Base-by-base conservation (phyloP, 2,329 filamentous ascomycete species). In the Fusarium solani-melongenae region DNA sequence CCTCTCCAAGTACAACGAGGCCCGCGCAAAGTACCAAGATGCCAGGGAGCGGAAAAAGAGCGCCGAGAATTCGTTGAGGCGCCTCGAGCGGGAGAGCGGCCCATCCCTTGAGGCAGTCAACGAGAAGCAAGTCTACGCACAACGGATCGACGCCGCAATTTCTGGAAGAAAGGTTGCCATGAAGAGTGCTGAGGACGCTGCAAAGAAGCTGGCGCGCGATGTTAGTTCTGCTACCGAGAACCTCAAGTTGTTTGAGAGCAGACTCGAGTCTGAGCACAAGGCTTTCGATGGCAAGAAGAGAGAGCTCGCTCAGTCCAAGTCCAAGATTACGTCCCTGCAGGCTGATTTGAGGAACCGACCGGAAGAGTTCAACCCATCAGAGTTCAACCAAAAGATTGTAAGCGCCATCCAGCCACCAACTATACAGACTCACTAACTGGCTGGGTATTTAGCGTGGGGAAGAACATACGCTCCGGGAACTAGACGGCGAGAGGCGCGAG, bases 381-480 rank as follows among this genome's bases (percentile, higher is more conserved):
- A 89, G 6, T 95, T 91, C 84, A 96, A 96, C 73, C 88, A 90
- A 61, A 89, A 89, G 71, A 92, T 95, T 81, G 92, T 93, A 82
- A 82, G 91, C 86, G 10, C 15, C 20, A 22, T 10, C 11, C 14
- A 11, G 7, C 1, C 12, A 46, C 31, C 27, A 38, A 27, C 33
- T 61, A 6, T 27, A 36, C 14, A 17, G 27, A 64, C 75, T 81
- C 64, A 82, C 80, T 77, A 53, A 78, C 11, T 24, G 65, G 46
- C 11, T 24, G 65, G 46, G 17, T 15, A 15, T 51, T 29, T 73
- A 92, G 91, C 88, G 90, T 73, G 87, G 88, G 67, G 86, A 92
- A 81, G 89, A 93, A 56, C 86, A 92, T 66, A 83, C 83, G 6
- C 72, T 84, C 1, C 86, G 89, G 27, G 88, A 90, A n/a, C 82